Evolutionary conservation across 768 basidiomycete genomes (phyloP).

Genomic region (Lactarius quietus): DNA sequence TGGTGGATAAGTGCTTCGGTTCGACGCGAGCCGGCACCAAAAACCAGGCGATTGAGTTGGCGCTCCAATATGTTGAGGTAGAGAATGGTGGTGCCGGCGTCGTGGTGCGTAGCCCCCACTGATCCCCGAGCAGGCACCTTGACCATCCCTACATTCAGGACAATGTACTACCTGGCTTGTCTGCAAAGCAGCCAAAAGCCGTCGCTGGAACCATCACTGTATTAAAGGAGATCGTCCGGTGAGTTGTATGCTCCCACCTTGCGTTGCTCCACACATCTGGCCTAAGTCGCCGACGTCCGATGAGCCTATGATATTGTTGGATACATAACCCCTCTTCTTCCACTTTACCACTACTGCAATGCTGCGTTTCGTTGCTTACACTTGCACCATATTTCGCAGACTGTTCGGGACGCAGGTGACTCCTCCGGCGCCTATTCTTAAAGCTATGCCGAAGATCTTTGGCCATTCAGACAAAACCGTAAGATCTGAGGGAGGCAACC

Average conservation of each 20-base stretch:
- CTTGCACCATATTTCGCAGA: constrained; percentile 39
- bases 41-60: constrained; percentile 79
- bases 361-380: neutral
- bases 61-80: constrained; percentile 87
- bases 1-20: constrained; percentile 96
- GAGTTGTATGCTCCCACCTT: constrained; percentile 30
- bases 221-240: constrained; percentile 85
- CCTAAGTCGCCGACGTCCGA: too few relatives aligned
- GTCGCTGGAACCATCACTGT: constrained; percentile 76
- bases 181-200: constrained; percentile 91
- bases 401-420: constrained; percentile 74
- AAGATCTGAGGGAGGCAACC: constrained; percentile 81
- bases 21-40: constrained; percentile 89
- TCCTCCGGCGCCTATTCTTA: constrained; percentile 77
- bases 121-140: constrained; percentile 11
- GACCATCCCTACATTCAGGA: constrained; percentile 26
- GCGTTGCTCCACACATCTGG: neutral
- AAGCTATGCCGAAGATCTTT: constrained; percentile 88
- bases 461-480: constrained; percentile 94
- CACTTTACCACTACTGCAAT: neutral
- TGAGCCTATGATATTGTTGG: too few relatives aligned
- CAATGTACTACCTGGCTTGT: constrained; percentile 80
- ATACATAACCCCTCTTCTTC: neutral
- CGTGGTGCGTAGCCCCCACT: constrained; percentile 61
- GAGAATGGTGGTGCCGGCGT: constrained; percentile 87